These are phyloP conservation scores for Balansia obtecta DNA, from an alignment of 2,329 filamentous ascomycete species.

Conservation along the genomic window DNA sequence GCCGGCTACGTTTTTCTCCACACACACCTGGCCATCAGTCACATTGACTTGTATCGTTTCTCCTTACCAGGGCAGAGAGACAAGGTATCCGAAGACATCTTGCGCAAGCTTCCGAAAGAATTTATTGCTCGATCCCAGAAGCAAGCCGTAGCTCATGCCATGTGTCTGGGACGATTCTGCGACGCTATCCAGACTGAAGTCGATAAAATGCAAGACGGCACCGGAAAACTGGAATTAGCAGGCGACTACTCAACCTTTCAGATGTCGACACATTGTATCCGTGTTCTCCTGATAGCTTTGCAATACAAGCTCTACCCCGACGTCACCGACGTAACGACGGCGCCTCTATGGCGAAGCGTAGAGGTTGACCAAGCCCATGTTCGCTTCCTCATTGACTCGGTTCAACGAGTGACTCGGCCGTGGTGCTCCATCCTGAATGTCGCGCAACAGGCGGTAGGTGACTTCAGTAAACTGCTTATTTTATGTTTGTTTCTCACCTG, in stretches of 20 bases:
- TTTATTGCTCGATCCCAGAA: conserved; percentile 25
- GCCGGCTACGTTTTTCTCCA: conserved; percentile 26
- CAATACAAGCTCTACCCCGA: conserved; percentile 23
- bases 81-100: conserved; percentile 18
- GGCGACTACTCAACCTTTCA: conserved; percentile 21
- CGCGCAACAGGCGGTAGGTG: conserved; percentile 17
- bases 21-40: conserved; percentile 21
- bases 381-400: conserved; percentile 19
- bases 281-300: conserved; percentile 22
- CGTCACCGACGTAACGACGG: conserved; percentile 22
- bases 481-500: background rate
- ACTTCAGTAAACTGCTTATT: background rate
- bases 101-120: conserved; percentile 21
- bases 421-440: conserved; percentile 18
- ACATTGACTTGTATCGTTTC: conserved; percentile 28
- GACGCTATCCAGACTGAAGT: conserved; percentile 20
- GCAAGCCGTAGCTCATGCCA: conserved; percentile 26
- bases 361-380: conserved; percentile 20
- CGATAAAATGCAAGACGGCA: conserved; percentile 12
- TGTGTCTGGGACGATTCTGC: conserved; percentile 24
- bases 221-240: conserved; percentile 14
- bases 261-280: conserved; percentile 17
- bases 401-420: conserved; percentile 21
- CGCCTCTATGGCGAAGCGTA: conserved; percentile 22
- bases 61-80: conserved; percentile 23